phyloP scores from a whole-genome alignment of 257 asterid species.

The Osmanthus fragrans region DNA sequence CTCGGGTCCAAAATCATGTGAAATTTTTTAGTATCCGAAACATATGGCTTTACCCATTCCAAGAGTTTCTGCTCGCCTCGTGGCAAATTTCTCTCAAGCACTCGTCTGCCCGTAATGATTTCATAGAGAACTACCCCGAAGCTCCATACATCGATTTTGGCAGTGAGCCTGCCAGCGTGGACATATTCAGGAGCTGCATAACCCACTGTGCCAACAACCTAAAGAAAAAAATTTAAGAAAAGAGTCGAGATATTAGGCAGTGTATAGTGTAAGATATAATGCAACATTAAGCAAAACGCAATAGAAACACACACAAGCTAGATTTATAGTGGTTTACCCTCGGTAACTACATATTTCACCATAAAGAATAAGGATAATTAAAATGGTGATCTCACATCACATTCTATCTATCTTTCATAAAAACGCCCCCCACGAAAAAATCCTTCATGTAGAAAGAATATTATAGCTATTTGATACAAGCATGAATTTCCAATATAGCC shows the following conservation, averaged over 20 bases:
- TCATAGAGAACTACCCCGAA: constrained; percentile 89
- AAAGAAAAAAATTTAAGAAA: neutral
- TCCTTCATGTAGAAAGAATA: neutral
- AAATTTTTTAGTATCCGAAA: constrained; percentile 76
- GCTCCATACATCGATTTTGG: constrained; percentile 94
- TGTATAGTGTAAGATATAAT: neutral
- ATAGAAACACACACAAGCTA: neutral
- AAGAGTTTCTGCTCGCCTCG: constrained; percentile 86
- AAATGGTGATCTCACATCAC: neutral
- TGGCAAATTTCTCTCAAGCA: constrained; percentile 76
- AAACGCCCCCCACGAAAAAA: neutral
- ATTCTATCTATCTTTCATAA: neutral
- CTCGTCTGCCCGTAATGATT: constrained; percentile 89
- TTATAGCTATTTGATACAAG: neutral
- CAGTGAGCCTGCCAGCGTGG: constrained; percentile 76
- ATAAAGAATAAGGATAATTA: too few relatives aligned
- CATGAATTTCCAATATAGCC: neutral
- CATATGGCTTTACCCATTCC: constrained; percentile 88
- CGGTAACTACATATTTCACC: too few relatives aligned
- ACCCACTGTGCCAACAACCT: constrained; percentile 93
- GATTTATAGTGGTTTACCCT: neutral
- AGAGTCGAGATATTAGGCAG: neutral
- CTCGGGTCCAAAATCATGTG: constrained; percentile 67
- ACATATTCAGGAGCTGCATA: constrained; percentile 98
- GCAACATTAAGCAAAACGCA: neutral